These are phyloP conservation scores for Prunella vulgaris DNA, from an alignment of 257 asterid species.

Conservation along the genomic window DNA sequence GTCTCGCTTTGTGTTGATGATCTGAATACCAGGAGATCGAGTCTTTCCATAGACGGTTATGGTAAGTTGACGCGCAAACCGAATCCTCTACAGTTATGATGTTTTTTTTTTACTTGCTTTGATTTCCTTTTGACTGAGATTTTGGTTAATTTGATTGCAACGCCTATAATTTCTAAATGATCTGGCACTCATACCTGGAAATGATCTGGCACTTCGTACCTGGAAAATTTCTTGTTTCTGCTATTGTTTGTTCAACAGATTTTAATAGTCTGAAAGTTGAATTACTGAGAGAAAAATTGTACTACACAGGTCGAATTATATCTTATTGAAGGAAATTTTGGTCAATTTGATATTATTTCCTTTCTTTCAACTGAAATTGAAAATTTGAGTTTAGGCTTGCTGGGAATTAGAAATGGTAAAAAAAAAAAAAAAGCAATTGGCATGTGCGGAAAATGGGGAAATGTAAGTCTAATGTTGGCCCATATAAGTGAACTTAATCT, in stretches of 20 bases:
- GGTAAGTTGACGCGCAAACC: slow-evolving; percentile 46
- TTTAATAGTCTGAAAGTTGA: slow-evolving; percentile 1
- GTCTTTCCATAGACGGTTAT: slow-evolving; percentile 37
- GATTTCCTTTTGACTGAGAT: slow-evolving; percentile 31
- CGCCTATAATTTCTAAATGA: not conserved
- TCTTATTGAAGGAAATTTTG: not conserved
- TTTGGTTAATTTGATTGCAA: slow-evolving; percentile 3
- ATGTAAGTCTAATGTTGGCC: not conserved
- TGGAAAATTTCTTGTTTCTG: not conserved
- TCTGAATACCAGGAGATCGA: slow-evolving; percentile 70
- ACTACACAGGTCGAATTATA: not conserved
- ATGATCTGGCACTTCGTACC: too few species aligned
- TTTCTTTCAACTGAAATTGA: slow-evolving; percentile 11
- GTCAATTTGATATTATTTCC: not conserved
- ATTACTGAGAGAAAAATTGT: not conserved
- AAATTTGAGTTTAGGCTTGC: not conserved
- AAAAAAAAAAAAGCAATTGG: not conserved
- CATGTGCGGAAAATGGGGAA: not conserved
- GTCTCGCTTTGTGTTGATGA: slow-evolving; percentile 52
- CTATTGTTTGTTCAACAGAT: not conserved
- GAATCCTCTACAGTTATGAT: slow-evolving; percentile 30
- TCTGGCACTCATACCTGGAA: slow-evolving; percentile 1
- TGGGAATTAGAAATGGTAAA: not conserved
- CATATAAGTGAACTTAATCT: slow-evolving; percentile 2
- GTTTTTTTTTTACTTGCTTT: slow-evolving; percentile 19